Evolutionary conservation across 139 green algal species (phyloP), one percentile per base, ranked within the genome.

Genomic region (Micractinium conductrix): DNA sequence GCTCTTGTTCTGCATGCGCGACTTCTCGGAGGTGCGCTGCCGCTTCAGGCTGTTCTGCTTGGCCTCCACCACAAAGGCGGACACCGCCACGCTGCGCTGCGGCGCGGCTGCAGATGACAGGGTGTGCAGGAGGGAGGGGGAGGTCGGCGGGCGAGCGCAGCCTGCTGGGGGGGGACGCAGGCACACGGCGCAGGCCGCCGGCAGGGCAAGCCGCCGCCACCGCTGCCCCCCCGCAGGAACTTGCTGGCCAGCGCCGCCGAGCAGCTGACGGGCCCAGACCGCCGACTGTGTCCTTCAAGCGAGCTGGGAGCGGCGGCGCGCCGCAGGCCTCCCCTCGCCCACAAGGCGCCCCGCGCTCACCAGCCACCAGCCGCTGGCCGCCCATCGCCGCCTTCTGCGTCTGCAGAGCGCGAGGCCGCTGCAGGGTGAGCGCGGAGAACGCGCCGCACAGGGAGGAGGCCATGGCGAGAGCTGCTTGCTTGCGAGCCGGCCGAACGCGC

Each of bases 1-100:
- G 44, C 81, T 68, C 91, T 95, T 98, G 90, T 98, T 98, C 71
- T 92, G 89, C 80, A 94, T 53, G 5, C 95, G 87, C 19, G 86
- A 72, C 55, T 40, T 94, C 89, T 95, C 94, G 8, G 80, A 38
- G 24, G 84, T 87, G 30, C 89, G 88, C 82, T 92, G 81, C 68
- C 93, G 88, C 83, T 93, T 89, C 38, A 89, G 75, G 9, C 87
- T 84, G 78, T 93, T 94, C 84, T 93, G 91, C 78, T 89, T 91
- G 33, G 89, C 80, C 80, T 85, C 80, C 16, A 85, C 80, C 26
- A 72, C 53, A 40, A 85, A 85, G 30, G 80, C 55, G 6, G 80
- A 62, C 40, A 62, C 69, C 30, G 69, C 70, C 2, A 85, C 80
- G 30, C 44, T 67, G 38, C 53, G 44, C 69, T 74, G 80, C 50